Percentiles rank a stretch among this genome's conserved stretches.
Evolutionary conservation across 345 rosid species (phyloP).

Genomic region (Rhodamnia argentea): DNA sequence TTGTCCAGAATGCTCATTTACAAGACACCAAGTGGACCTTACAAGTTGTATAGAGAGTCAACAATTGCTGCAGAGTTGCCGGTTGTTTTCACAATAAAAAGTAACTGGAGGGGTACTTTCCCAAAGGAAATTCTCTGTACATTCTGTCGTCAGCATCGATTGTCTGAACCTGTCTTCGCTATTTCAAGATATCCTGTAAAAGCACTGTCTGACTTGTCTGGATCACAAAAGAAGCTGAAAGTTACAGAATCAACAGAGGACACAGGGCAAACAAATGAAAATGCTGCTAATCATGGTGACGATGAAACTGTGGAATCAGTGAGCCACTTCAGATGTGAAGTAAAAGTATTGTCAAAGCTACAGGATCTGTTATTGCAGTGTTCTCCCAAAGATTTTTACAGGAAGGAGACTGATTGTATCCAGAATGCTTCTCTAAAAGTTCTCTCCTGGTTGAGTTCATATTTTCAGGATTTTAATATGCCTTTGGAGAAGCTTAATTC

Average conservation of each 20-base stretch:
- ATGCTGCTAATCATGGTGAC: conserved; percentile 11
- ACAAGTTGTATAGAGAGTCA: conserved; percentile 75
- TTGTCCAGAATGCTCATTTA: conserved; percentile 10
- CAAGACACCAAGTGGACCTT: conserved; percentile 73
- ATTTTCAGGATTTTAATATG: conserved; percentile 34
- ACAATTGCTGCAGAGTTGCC: conserved; percentile 68
- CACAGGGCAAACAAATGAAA: conserved; percentile 17
- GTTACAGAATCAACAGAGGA: conserved; percentile 19
- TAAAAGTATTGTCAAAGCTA: conserved; percentile 56
- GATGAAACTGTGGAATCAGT: conserved; percentile 13
- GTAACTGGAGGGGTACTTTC: conserved; percentile 78
- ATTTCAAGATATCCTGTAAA: conserved; percentile 21
- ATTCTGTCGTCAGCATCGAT: conserved; percentile 79
- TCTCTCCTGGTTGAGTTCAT: conserved; percentile 61
- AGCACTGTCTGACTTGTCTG: conserved; percentile 29
- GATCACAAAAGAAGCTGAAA: conserved; percentile 45
- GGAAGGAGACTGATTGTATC: conserved; percentile 62
- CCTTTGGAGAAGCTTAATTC: conserved; percentile 25
- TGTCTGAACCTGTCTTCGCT: conserved; percentile 67
- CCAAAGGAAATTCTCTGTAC: conserved; percentile 69
- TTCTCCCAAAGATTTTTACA: conserved; percentile 42
- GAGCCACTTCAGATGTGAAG: conserved; percentile 45
- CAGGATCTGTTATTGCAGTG: conserved; percentile 58
- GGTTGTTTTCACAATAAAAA: conserved; percentile 42
- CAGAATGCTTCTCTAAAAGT: conserved; percentile 70